These are phyloP conservation scores for Meripilus lineatus DNA, from an alignment of 1,284 basidiomycete genomes.

Conservation along the genomic window DNA sequence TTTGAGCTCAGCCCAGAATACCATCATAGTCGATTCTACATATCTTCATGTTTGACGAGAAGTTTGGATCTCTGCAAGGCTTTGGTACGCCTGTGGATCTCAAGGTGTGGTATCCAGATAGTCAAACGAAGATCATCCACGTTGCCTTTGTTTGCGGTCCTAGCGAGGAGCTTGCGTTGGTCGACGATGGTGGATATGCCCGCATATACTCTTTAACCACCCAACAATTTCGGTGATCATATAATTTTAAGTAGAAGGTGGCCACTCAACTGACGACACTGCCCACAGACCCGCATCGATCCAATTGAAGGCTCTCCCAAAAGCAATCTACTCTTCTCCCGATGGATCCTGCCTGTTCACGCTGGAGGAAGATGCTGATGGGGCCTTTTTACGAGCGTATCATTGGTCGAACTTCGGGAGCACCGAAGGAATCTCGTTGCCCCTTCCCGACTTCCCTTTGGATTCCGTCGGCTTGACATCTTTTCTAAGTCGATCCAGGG, in stretches of 20 bases:
- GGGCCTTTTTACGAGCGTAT: constrained; percentile 31
- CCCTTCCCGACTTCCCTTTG: constrained; percentile 24
- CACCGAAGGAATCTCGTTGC: constrained; percentile 36
- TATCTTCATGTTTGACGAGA: constrained; percentile 42
- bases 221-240: constrained; percentile 43
- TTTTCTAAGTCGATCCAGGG: constrained; percentile 33
- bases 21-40: constrained; percentile 32
- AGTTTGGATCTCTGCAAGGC: constrained; percentile 30
- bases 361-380: constrained; percentile 20
- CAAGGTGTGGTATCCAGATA: constrained; percentile 35
- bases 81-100: constrained; percentile 38
- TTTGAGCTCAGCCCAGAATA: not conserved
- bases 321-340: constrained; percentile 37
- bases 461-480: constrained; percentile 37
- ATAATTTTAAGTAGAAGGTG: not conserved
- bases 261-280: not conserved
- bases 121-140: constrained; percentile 23
- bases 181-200: constrained; percentile 36
- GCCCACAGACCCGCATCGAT: constrained; percentile 41
- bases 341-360: constrained; percentile 49
- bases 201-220: constrained; percentile 48
- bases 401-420: constrained; percentile 57
- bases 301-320: constrained; percentile 31
- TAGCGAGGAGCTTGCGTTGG: constrained; percentile 43
- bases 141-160: constrained; percentile 36